Evolutionary conservation across 768 basidiomycete species (phyloP), one percentile per base, ranked within the genome.

Genomic region (Auriscalpium microsporum): DNA sequence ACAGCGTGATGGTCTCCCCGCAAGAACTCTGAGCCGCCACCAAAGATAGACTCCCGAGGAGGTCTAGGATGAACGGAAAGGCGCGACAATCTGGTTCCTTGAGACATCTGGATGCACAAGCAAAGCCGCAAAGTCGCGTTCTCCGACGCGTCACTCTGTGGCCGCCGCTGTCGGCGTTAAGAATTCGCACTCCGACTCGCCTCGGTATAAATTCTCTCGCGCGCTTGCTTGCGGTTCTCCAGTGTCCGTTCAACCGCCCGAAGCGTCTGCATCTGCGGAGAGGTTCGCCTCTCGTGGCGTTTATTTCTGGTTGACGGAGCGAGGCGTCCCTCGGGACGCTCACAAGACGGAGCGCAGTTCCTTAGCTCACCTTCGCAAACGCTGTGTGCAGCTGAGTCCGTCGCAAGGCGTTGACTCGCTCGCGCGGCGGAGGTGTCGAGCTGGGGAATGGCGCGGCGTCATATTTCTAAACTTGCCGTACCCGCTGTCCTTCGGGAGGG

Each of bases 381-480:
- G 69, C 65, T 68, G 64, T 54, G 57, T 61, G 59, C 60, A 60
- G 71, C 72, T 74, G 75, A 77, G 77, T 82, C 76, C 75, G 58
- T 73, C 68, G 66, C 37, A 62, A 64, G 75, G 80, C 73, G 80
- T 84, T 67, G 82, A 82, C 72, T 80, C 74, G 77, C 65, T 63
- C 28, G 34, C 33, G 50, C 19, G 57, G 19, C 48, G 60, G 70
- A 65, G 72, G 66, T 75, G 75, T 75, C 68, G 74, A 76, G 71
- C 66, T 66, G 68, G 69, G 65, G 59, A 66, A 68, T 60, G 57
- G 66, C 62, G 78, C 74, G 76, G 81, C 82, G 81, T 85, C 79
- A 88, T 88, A 87, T 88, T 86, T 82, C 84, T 84, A 74, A 76
- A 83, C 81, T 79, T 81, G 74, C 84, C 80, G 84, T 84, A 86